Evolutionary conservation across 352 stramenopile species (phyloP).

Genomic region (Phytophthora sojae): DNA sequence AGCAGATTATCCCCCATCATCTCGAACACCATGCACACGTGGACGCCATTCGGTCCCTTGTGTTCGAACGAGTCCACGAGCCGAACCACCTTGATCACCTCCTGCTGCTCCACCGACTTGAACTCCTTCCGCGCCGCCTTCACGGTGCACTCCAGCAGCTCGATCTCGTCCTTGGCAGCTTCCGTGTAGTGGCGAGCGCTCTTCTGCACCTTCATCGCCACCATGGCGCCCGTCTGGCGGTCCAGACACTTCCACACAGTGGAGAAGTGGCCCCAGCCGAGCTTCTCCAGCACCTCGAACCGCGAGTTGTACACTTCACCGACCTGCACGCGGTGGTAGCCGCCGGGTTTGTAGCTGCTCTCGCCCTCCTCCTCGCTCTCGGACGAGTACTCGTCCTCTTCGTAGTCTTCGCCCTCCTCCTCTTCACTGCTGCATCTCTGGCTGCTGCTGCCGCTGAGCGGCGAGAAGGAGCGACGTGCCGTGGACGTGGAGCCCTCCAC

Average conservation of each 20-base stretch:
- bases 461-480: conserved; percentile 40
- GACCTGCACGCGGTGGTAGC: conserved; percentile 96
- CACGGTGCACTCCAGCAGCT: conserved; percentile 94
- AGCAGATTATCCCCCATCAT: conserved; percentile 99
- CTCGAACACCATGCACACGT: conserved; percentile 99
- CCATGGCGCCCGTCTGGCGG: conserved; percentile 74
- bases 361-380: conserved; percentile 93
- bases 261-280: conserved; percentile 99
- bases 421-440: conserved; percentile 29
- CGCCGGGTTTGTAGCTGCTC: conserved; percentile 96
- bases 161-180: conserved; percentile 98
- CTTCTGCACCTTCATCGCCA: conserved; percentile 98
- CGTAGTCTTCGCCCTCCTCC: conserved; percentile 45
- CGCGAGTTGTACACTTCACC: conserved; percentile 93
- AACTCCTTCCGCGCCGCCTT: conserved; percentile 51
- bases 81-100: conserved; percentile 64
- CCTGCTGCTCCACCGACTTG: conserved; percentile 21
- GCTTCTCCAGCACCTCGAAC: conserved; percentile 98
- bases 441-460: conserved; percentile 37
- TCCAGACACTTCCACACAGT: conserved; percentile 99
- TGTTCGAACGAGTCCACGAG: conserved; percentile 97
- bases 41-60: conserved; percentile 94
- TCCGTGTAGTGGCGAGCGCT: conserved; percentile 98
- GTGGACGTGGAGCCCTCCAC: conserved; percentile 40
- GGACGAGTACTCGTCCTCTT: conserved; percentile 91